These are phyloP conservation scores for Trichomonascus vanleenenianus DNA, from an alignment of 805 yeast species.

Conservation along the genomic window DNA sequence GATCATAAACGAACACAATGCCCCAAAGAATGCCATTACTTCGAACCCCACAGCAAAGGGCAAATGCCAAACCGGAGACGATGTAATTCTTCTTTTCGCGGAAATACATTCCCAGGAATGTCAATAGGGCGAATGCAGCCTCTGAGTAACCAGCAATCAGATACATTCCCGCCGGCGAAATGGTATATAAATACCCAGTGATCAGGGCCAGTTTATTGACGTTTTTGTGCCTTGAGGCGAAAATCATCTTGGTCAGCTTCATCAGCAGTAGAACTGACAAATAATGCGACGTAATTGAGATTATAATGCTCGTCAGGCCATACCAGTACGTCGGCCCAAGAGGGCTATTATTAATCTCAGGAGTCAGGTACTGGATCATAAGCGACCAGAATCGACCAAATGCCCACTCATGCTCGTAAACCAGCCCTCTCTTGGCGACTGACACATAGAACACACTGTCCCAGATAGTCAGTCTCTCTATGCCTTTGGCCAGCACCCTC, in stretches of 20 bases:
- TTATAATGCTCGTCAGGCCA: constrained; percentile 39
- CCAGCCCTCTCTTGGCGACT: constrained; percentile 41
- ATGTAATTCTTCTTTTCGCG: constrained; percentile 40
- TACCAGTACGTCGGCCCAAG: constrained; percentile 30
- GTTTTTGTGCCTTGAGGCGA: not conserved
- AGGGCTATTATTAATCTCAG: not conserved
- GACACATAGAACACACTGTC: constrained; percentile 73
- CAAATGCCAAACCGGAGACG: constrained; percentile 46
- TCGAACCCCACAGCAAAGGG: constrained; percentile 54
- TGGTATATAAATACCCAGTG: constrained; percentile 40
- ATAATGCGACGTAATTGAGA: constrained; percentile 49
- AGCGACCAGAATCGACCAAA: constrained; percentile 75
- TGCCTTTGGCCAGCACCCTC: constrained; percentile 9
- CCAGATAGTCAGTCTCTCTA: constrained; percentile 56
- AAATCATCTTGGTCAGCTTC: constrained; percentile 34
- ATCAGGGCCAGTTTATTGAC: constrained; percentile 21
- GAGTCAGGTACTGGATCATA: constrained; percentile 26
- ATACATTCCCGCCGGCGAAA: constrained; percentile 80
- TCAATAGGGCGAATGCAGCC: constrained; percentile 52
- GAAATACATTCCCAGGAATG: constrained; percentile 48
- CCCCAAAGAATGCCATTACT: constrained; percentile 77
- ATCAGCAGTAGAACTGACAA: constrained; percentile 42
- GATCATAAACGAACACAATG: constrained; percentile 51
- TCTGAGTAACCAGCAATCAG: constrained; percentile 71
- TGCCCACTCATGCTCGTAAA: constrained; percentile 88